Base-by-base conservation (phyloP, 495 filamentous ascomycete species). In the Hypoxylon fuscum region DNA sequence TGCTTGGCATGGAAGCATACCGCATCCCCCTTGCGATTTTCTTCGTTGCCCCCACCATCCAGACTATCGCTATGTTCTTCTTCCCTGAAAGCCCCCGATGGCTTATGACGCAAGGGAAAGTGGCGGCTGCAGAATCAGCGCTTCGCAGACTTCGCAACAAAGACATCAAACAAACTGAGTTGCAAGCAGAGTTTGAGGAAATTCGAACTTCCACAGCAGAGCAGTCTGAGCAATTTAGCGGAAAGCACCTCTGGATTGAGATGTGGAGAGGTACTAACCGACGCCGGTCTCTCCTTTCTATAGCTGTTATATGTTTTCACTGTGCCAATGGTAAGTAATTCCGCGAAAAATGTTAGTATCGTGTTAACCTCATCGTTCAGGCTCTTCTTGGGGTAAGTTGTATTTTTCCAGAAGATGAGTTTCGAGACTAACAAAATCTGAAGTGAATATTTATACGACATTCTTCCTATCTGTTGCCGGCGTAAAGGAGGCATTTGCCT, bases 61-160 rank as follows among this genome's bases (percentile, higher is more conserved):
- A 83, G 37, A 68, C 74, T 18, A 51, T 74, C 10, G 77, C 77
- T n/a, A 50, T 86, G 22, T 66, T 83, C 51, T 81, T 84, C 69
- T 79, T 85, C 25, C 82, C 83, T 0, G 83, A 86, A 49, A 79
- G 75, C 14, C 84, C 84, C 0, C 78, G 84, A 23, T 87, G 84
- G 84, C 74, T 87, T 7, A 68, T 83, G 41, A 76, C 76, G 29
- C 73, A 79, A 23, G 75, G 77, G 12, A 76, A 68, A 42, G 50
- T 67, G n/a, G 76, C 77, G 9, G 70, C 75, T 38, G 82, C 82
- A 7, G 71, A 70, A 27, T 71, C 72, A 34, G 66, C 76, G 5
- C 72, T 84, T 25, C 59, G 69, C 4, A 74, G 71, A 64, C 76
- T 82, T 2, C 68, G 79, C 37, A 77, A 81, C 7, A 55, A 31